These are phyloP conservation scores for Alternaria incomplexa DNA, from an alignment of 2,329 filamentous ascomycete species.

Conservation along the genomic window DNA sequence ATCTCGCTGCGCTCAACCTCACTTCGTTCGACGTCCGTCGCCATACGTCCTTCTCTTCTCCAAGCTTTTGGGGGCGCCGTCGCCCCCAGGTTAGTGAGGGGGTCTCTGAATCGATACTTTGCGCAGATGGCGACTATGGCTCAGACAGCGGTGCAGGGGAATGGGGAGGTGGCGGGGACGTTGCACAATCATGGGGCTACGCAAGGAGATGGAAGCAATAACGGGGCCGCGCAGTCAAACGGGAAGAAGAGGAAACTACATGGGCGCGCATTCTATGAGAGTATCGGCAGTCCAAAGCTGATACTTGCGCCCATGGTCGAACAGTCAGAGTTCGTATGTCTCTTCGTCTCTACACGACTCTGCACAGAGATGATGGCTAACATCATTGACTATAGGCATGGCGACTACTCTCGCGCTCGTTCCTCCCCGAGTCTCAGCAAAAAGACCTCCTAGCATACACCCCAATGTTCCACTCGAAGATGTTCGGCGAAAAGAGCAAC, in stretches of 20 bases:
- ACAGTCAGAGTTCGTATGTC: constrained; percentile 90
- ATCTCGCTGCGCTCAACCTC: neutral
- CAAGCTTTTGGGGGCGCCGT: constrained; percentile 30
- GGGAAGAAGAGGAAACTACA: constrained; percentile 65
- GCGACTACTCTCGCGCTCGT: constrained; percentile 95
- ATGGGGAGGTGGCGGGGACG: constrained; percentile 5
- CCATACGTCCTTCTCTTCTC: constrained; percentile 27
- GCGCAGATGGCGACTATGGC: constrained; percentile 22
- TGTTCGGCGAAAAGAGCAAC: constrained; percentile 77
- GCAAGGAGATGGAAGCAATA: neutral
- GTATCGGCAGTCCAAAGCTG: constrained; percentile 87
- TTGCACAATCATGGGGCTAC: neutral
- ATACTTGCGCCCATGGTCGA: constrained; percentile 98
- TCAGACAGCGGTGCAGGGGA: constrained; percentile 6
- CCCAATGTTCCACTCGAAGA: constrained; percentile 93
- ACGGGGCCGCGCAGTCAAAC: constrained; percentile 13
- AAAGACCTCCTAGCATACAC: constrained; percentile 81
- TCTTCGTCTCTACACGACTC: constrained; percentile 1
- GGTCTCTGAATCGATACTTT: constrained; percentile 13
- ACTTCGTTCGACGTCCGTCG: constrained; percentile 1
- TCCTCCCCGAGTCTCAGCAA: constrained; percentile 68
- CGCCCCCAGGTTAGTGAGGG: constrained; percentile 17
- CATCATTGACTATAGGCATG: constrained; percentile 70
- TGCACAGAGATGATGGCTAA: constrained; percentile 7
- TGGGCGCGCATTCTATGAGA: constrained; percentile 92